A percentile compares a stretch with the other conserved stretches of the same genome.
These are phyloP conservation scores for Trichosanthes cucumerina DNA, from an alignment of 306 rosid species.

Conservation along the genomic window DNA sequence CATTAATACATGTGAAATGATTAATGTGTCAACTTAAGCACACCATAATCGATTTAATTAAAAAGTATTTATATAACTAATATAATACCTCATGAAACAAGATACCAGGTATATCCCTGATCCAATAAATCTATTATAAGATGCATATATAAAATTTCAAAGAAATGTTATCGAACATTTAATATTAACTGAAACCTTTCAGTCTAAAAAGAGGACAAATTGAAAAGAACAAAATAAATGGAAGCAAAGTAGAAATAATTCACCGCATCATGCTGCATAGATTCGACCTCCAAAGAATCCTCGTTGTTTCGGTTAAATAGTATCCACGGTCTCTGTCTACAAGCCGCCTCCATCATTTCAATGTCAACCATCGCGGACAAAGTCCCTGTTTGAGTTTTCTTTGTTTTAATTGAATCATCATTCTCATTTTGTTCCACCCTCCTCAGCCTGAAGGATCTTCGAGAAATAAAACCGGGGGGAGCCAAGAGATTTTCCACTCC, in stretches of 20 bases:
- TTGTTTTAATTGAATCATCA: constrained; percentile 21
- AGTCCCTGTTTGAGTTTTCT: constrained; percentile 14
- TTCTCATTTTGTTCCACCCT: constrained; percentile 29
- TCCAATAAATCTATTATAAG: background rate
- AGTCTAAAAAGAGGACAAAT: background rate
- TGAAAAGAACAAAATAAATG: background rate
- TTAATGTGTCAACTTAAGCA: background rate
- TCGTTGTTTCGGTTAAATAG: constrained; percentile 23
- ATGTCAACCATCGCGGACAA: constrained; percentile 15
- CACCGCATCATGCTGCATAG: constrained; percentile 34
- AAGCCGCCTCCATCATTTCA: constrained; percentile 15
- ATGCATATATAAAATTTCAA: background rate
- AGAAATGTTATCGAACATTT: background rate
- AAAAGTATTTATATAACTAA: background rate
- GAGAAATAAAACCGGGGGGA: constrained; percentile 70
- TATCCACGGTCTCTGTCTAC: constrained; percentile 51
- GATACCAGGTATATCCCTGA: background rate
- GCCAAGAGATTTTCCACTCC: constrained; percentile 20
- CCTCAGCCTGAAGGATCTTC: constrained; percentile 46
- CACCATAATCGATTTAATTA: background rate
- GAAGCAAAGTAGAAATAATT: constrained; percentile 4
- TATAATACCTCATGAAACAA: background rate
- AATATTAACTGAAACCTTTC: background rate
- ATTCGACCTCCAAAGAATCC: constrained; percentile 27
- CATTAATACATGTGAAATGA: background rate